Evolutionary conservation across 352 stramenopile genomes (phyloP).

Genomic region (Salisapilia sapeloensis): DNA sequence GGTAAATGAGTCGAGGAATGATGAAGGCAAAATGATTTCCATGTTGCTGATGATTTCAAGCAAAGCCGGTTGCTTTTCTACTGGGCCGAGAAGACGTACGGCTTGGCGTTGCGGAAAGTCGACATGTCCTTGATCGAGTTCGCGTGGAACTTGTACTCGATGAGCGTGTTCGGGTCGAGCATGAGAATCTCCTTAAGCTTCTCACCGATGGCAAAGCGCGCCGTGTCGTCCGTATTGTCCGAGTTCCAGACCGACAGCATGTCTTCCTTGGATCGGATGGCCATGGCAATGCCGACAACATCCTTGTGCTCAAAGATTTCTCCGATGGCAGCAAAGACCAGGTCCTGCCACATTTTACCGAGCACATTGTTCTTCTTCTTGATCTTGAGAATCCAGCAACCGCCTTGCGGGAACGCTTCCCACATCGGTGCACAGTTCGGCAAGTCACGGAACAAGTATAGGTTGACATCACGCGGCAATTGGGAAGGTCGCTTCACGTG

Average conservation of each 20-base stretch:
- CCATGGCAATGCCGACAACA: conserved; percentile 87
- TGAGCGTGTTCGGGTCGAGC: conserved; percentile 87
- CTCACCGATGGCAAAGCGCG: conserved; percentile 75
- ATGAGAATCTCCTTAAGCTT: conserved; percentile 90
- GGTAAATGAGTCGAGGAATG: too few species aligned
- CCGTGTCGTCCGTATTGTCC: conserved; percentile 82
- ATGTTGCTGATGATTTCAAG: too few species aligned
- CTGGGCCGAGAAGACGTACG: conserved; percentile 80
- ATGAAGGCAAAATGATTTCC: too few species aligned
- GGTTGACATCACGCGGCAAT: conserved; percentile 83
- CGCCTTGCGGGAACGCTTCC: conserved; percentile 85
- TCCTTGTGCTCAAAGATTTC: conserved; percentile 84
- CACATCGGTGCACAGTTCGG: conserved; percentile 81
- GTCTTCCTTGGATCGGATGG: conserved; percentile 87
- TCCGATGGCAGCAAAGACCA: conserved; percentile 84
- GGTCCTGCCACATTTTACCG: conserved; percentile 91
- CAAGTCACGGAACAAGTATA: conserved; percentile 87
- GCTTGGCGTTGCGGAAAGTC: conserved; percentile 87
- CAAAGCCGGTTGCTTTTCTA: too few species aligned
- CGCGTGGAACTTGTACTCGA: conserved; percentile 91
- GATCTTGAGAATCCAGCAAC: conserved; percentile 92
- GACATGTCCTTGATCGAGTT: conserved; percentile 88
- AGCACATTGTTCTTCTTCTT: conserved; percentile 89
- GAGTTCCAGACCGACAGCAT: conserved; percentile 90
- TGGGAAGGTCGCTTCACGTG: conserved; percentile 88